Evolutionary conservation across 768 basidiomycete species (phyloP), one percentile per base, ranked within the genome.

Genomic region (Psilocybe azurescens): DNA sequence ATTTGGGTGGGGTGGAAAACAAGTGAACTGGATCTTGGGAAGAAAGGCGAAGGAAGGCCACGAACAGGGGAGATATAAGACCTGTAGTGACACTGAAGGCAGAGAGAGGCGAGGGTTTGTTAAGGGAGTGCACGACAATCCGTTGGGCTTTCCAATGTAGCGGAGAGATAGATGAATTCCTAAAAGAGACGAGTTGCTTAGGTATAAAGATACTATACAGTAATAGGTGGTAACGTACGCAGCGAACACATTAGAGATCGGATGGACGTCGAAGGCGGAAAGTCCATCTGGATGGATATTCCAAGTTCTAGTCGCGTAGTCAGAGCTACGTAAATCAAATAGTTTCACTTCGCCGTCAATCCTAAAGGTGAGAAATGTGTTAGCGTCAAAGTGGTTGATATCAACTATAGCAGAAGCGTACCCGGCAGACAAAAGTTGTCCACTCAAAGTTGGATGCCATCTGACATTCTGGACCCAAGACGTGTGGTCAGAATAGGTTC

Each of bases 391-490:
- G 30, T 29, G 58, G 44, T 20, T 20, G 7, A 20, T 16, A 20
- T 28, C 14, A 32, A 56, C 18, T 56, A 29, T 4, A 18, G 8
- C n/a, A 16, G 14, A n/a, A 7, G 70, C 86, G 44, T 67, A 97
- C 96, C 93, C 90, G 18, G 91, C 95, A 11, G 95, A 94, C 8
- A 98, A 74, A 68, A 97, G 84, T 65, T 95, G 91, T 5, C 82
- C 81, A 29, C 81, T 77, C 18, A 84, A 76, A 5, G 81, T 86
- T 1, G 92, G 86, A 74, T 97, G 91, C 83, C 94, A 91, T 62
- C 88, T 87, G 32, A 93, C 94, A 67, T 90, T 95, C 73, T 94
- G 93, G 6, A 99, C 87, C 95, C 95, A 98, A 9, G 91, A 86
- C 8, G 81, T 75, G 74, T 97, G 96, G 32, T 88, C 86, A 44